These are phyloP conservation scores for Penicillium sp. DNA, from an alignment of 2,329 filamentous ascomycete species.

Conservation along the genomic window DNA sequence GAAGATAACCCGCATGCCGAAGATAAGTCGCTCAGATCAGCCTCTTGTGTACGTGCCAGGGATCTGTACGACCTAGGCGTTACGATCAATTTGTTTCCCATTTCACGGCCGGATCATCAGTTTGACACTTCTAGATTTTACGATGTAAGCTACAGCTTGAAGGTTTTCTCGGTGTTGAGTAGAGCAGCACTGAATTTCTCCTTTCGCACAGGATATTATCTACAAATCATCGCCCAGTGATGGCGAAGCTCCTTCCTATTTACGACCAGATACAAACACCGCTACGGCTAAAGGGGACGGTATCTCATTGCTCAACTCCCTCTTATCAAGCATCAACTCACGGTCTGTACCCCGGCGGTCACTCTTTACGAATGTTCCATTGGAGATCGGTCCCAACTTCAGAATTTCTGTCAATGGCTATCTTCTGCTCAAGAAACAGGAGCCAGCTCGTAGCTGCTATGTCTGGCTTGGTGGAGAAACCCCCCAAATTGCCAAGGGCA, in stretches of 20 bases:
- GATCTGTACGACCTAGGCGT: constrained; percentile 94
- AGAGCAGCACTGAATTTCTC: constrained; percentile 19
- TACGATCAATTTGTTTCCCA: constrained; percentile 89
- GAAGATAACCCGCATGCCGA: constrained; percentile 81
- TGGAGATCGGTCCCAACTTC: constrained; percentile 84
- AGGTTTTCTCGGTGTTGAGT: background rate
- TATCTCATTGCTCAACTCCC: constrained; percentile 74
- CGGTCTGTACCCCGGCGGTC: constrained; percentile 84
- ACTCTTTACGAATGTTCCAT: constrained; percentile 81
- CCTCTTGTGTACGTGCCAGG: constrained; percentile 84
- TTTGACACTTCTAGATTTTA: constrained; percentile 91
- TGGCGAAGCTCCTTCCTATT: constrained; percentile 66
- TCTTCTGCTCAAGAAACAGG: constrained; percentile 82
- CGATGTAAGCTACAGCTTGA: constrained; percentile 63
- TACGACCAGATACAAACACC: constrained; percentile 55
- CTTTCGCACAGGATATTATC: constrained; percentile 72
- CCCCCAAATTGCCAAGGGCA: constrained; percentile 75
- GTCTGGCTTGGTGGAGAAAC: constrained; percentile 87
- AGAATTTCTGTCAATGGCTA: constrained; percentile 93
- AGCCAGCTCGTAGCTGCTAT: constrained; percentile 79
- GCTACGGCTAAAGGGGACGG: constrained; percentile 74
- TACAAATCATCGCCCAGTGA: constrained; percentile 74
- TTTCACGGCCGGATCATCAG: constrained; percentile 69
- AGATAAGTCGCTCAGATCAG: constrained; percentile 73
- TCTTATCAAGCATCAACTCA: constrained; percentile 87